Evolutionary conservation across 768 basidiomycete species (phyloP).

Genomic region (Gautieria morchelliformis): DNA sequence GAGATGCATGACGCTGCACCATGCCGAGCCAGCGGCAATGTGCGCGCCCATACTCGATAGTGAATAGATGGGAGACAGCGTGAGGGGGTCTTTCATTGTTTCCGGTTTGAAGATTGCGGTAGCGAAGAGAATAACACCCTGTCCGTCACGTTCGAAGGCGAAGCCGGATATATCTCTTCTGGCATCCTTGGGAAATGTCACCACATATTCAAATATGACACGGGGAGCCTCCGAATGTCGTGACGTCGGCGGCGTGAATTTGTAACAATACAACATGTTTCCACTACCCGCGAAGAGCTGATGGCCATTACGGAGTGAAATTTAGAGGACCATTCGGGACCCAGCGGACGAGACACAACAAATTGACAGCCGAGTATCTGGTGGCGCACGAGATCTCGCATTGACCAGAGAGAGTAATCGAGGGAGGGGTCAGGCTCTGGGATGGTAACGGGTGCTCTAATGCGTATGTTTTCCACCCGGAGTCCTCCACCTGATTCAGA

Average conservation of each 20-base stretch:
- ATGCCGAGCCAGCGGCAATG: constrained; percentile 67
- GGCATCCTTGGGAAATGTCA: constrained; percentile 25
- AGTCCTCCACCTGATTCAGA: background rate
- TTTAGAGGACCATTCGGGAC: constrained; percentile 20
- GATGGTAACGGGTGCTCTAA: background rate
- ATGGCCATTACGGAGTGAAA: constrained; percentile 49
- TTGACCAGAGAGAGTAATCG: background rate
- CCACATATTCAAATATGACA: constrained; percentile 32
- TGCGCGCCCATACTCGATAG: constrained; percentile 66
- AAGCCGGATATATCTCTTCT: constrained; percentile 47
- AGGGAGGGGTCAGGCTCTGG: background rate
- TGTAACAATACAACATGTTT: constrained; percentile 45
- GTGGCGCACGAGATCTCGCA: background rate
- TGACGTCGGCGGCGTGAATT: constrained; percentile 26
- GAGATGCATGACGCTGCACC: constrained; percentile 69
- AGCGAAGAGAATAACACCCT: constrained; percentile 38
- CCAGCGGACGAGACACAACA: constrained; percentile 1
- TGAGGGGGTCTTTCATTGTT: constrained; percentile 52
- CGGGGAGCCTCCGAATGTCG: constrained; percentile 27
- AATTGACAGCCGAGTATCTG: background rate
- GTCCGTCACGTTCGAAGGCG: constrained; percentile 39
- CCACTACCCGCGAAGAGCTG: constrained; percentile 48
- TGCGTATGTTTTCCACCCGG: background rate
- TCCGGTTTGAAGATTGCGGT: constrained; percentile 11
- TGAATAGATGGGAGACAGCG: constrained; percentile 61